These are phyloP conservation scores for Thymus mandschuricus DNA, from an alignment of 257 asterid species.

Conservation along the genomic window DNA sequence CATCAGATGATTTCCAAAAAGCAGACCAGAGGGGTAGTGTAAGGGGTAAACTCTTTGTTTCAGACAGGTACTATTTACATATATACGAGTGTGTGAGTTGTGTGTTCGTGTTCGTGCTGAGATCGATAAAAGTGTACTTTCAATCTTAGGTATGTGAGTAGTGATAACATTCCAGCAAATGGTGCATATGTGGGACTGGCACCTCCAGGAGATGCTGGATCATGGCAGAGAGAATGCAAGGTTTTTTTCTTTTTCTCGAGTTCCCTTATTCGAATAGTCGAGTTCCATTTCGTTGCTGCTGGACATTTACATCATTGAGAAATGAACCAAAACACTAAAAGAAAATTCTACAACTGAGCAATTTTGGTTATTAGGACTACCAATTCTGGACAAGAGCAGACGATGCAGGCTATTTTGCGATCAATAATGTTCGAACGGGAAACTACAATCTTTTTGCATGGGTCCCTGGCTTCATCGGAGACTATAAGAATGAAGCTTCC, in stretches of 20 bases:
- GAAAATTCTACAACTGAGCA: not conserved
- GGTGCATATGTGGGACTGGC: conserved; percentile 85
- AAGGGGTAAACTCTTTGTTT: conserved; percentile 65
- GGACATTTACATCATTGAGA: not conserved
- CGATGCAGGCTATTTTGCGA: conserved; percentile 61
- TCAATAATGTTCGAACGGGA: conserved; percentile 55
- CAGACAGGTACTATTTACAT: conserved; percentile 59
- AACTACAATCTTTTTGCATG: conserved; percentile 75
- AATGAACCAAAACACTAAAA: not conserved
- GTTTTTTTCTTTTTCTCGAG: conserved; percentile 27
- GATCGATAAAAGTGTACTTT: not conserved
- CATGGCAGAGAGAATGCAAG: conserved; percentile 92
- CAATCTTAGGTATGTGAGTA: conserved; percentile 45
- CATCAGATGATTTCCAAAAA: conserved; percentile 66
- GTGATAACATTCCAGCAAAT: conserved; percentile 54
- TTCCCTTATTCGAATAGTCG: not conserved
- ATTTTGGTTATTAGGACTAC: conserved; percentile 54
- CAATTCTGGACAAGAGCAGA: conserved; percentile 83
- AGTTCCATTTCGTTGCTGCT: not conserved
- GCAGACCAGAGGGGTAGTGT: conserved; percentile 67
- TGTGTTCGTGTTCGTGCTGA: not conserved
- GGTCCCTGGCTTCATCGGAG: conserved; percentile 86
- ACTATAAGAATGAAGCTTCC: conserved; percentile 51
- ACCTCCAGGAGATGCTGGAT: conserved; percentile 74
- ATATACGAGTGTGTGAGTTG: not conserved